Evolutionary conservation across 305 asterid species (phyloP).

Genomic region (Solanum hybrid): DNA sequence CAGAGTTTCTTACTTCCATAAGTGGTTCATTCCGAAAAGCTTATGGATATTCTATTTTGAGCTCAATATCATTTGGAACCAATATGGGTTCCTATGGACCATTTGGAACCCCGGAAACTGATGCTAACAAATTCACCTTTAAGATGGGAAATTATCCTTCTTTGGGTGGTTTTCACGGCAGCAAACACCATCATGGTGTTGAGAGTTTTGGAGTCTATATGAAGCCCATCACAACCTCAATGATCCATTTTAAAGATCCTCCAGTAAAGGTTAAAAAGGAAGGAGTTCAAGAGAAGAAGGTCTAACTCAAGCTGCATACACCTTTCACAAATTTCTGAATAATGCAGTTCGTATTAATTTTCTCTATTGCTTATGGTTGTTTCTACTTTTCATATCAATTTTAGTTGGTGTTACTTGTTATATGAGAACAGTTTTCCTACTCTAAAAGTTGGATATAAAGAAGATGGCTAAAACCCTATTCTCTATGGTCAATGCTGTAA

Average conservation of each 20-base stretch:
- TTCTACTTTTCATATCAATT: not conserved
- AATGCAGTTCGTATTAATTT: not conserved
- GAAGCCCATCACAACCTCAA: not conserved
- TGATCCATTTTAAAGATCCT: not conserved
- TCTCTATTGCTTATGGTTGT: not conserved
- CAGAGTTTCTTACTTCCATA: not conserved
- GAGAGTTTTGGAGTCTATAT: not conserved
- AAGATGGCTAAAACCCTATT: not conserved
- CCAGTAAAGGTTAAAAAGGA: not conserved
- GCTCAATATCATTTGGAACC: not conserved
- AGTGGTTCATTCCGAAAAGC: not conserved
- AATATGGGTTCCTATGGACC: not conserved
- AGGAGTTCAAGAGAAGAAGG: not conserved
- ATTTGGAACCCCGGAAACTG: not conserved
- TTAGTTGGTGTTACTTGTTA: not conserved
- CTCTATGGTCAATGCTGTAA: not conserved
- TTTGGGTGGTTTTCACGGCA: not conserved
- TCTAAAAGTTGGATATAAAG: not conserved
- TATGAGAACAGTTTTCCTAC: not conserved
- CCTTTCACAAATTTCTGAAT: not conserved
- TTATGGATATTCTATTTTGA: not conserved
- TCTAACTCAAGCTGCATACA: not conserved
- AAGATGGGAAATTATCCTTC: not conserved
- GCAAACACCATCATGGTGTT: not conserved
- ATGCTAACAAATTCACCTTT: not conserved